These are phyloP conservation scores for Sporobolomyces phaffii DNA, from an alignment of 768 basidiomycete species.

Conservation along the genomic window DNA sequence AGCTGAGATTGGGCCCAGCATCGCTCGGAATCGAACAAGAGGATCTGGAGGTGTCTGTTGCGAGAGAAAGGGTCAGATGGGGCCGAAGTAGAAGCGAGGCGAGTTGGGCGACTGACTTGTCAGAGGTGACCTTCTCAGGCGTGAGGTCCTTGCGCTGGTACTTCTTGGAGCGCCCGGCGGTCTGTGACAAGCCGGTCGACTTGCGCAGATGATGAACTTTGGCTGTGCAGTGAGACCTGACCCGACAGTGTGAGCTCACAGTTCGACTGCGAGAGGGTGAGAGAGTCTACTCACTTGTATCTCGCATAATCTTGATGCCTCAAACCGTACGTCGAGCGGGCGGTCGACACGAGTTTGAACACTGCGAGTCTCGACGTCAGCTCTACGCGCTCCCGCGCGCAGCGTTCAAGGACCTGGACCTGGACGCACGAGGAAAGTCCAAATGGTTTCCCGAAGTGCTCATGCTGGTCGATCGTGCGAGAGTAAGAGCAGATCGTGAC, in stretches of 20 bases:
- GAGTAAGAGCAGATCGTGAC: not conserved
- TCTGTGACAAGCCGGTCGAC: constrained; percentile 74
- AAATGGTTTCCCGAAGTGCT: not conserved
- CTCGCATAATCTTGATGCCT: constrained; percentile 81
- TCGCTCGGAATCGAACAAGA: constrained; percentile 84
- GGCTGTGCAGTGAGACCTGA: constrained; percentile 84
- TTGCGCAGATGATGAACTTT: constrained; percentile 82
- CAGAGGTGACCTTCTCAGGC: constrained; percentile 67
- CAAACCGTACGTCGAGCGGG: constrained; percentile 82
- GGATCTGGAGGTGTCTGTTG: constrained; percentile 57
- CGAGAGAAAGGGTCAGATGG: constrained; percentile 14
- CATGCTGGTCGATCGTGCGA: too few species aligned
- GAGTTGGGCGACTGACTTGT: constrained; percentile 59
- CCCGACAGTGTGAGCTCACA: not conserved
- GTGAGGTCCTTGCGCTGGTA: constrained; percentile 76
- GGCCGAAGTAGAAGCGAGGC: constrained; percentile 2
- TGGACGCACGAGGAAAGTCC: not conserved
- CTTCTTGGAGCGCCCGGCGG: constrained; percentile 61
- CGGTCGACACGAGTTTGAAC: constrained; percentile 54
- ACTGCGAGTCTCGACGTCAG: constrained; percentile 25
- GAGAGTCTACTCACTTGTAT: constrained; percentile 58
- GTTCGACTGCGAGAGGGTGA: not conserved
- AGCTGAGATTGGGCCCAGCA: constrained; percentile 88
- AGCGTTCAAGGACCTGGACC: not conserved
- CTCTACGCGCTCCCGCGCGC: not conserved